phyloP scores from a whole-genome alignment of 805 yeast species.

The Nakazawaea ernobii region DNA sequence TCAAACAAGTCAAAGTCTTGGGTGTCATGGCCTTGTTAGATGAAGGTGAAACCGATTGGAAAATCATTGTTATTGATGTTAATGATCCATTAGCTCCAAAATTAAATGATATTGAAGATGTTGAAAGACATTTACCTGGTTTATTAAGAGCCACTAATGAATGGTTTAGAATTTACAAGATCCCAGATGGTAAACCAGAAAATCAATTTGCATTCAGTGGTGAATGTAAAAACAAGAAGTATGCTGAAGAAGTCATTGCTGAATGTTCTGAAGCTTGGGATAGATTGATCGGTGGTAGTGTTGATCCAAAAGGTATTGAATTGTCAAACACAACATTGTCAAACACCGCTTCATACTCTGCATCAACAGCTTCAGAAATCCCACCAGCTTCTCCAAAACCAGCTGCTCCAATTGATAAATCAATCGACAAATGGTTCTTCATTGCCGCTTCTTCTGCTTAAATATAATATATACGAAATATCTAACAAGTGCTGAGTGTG shows the following conservation, averaged over 20 bases:
- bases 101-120: constrained; percentile 87
- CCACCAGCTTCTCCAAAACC: constrained; percentile 70
- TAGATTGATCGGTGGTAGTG: constrained; percentile 60
- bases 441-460: constrained; percentile 73
- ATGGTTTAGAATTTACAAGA: constrained; percentile 98
- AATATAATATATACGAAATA: background rate
- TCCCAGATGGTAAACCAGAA: constrained; percentile 97
- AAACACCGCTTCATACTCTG: constrained; percentile 47
- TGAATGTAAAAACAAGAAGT: constrained; percentile 78
- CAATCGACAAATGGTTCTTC: constrained; percentile 98
- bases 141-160: constrained; percentile 88
- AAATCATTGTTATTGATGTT: constrained; percentile 82
- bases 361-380: constrained; percentile 40
- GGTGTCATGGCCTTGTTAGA: constrained; percentile 95
- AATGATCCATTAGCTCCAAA: constrained; percentile 86
- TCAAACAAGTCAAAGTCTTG: constrained; percentile 83
- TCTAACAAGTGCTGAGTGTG: background rate
- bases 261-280: constrained; percentile 88
- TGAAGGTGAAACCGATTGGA: constrained; percentile 90
- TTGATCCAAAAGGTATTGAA: constrained; percentile 59
- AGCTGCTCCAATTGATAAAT: constrained; percentile 93
- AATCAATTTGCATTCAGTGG: constrained; percentile 97
- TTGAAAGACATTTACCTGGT: constrained; percentile 86
- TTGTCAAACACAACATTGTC: constrained; percentile 72
- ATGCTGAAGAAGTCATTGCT: constrained; percentile 77